Conservation (phyloP, 208 protist genomes). For the Histomonas meleagridis region DNA sequence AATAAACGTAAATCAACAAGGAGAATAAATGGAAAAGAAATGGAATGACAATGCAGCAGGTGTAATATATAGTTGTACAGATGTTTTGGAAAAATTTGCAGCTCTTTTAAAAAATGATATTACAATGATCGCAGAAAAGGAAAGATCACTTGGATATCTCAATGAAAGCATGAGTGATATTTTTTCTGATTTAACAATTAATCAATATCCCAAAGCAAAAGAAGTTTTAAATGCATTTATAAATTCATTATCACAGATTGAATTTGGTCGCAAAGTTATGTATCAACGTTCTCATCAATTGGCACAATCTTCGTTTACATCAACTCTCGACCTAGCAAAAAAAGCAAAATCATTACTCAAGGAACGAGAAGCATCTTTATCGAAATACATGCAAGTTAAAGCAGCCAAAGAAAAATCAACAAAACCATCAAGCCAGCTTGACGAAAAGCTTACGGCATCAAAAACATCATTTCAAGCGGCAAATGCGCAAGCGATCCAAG, state of each 20-base stretch:
- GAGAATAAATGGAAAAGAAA: no score
- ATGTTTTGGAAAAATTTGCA: slow-evolving; percentile 14
- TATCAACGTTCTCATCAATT: background rate
- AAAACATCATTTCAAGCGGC: background rate
- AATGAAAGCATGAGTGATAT: background rate
- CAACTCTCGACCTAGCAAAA: background rate
- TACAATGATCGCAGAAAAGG: background rate
- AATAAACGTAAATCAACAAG: no score
- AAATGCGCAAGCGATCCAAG: slow-evolving; percentile 22
- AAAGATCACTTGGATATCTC: slow-evolving; percentile 7
- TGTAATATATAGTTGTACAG: background rate
- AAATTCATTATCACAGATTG: background rate
- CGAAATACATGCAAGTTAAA: background rate
- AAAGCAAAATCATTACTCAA: background rate
- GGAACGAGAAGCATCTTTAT: background rate
- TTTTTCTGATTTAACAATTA: background rate
- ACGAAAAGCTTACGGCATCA: background rate
- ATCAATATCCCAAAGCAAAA: background rate
- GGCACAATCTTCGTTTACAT: background rate
- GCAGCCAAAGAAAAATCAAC: background rate
- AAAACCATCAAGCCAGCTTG: background rate
- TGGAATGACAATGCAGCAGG: no score
- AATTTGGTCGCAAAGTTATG: slow-evolving; percentile 28
- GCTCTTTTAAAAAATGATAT: background rate
- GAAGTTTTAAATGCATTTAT: slow-evolving; percentile 25